Evolutionary conservation across 2,329 filamentous ascomycete species (phyloP), one percentile per base, ranked within the genome.

Genomic region (Alternaria brassicicola): DNA sequence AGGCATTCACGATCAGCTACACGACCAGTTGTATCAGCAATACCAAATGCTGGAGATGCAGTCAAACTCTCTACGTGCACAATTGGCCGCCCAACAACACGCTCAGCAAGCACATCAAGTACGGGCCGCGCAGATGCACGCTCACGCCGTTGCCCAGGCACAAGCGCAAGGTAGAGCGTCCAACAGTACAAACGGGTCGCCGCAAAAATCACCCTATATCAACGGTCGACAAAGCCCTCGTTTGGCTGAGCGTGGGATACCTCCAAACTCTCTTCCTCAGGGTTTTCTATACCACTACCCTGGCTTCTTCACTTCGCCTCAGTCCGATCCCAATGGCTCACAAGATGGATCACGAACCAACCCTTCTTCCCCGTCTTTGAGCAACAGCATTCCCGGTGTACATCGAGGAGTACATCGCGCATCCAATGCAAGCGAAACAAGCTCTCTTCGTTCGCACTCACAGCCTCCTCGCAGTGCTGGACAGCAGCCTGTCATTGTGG

Each of bases 21-120:
- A 82, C 63, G 79, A 83, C 55, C 79, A 82, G 59, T 68, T 82
- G n/a, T 81, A 73, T 59, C 80, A 82, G 67, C 80, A 82, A 59
- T 83, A 79, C 46, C 80, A 82, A 60, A 73, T 81, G 56, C 66
- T 80, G 30, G 78, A 80, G 64, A 78, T 80, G 63, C 78, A 80
- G 60, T 75, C 71, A 6, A 76, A 77, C 47, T 69, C 67, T 17
- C 48, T 78, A 8, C 71, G 72, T 45, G 73, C 73, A 12, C 76
- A 78, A 53, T 62, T 78, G 26, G 71, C 74, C 55, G 67, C 71
- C 35, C 74, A 75, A 48, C 74, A 78, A 53, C 75, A 75, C 36
- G 73, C 68, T 6, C 75, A 77, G 48, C 78, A 79, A 64, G 75
- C 71, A 42, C 78, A 79, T 38, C 70, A 74, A 42, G 71, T 61